Conservation (phyloP, 139 green algal species). For the Haematococcus lacustris region DNA sequence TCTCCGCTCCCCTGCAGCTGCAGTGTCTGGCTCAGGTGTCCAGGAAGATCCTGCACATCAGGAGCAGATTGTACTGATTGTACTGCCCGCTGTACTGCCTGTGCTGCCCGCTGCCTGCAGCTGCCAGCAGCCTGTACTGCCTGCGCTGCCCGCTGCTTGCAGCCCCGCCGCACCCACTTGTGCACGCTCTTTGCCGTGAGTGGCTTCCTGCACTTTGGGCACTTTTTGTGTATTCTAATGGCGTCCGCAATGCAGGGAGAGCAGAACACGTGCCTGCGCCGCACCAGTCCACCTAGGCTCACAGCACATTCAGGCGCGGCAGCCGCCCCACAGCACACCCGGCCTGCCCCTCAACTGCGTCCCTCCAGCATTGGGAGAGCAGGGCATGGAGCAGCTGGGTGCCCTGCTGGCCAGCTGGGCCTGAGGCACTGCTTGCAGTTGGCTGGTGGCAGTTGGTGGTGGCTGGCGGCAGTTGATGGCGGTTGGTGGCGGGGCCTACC, state of each 20-base stretch:
- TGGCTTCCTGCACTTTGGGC: neutral
- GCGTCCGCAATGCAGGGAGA: neutral
- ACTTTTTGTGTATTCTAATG: neutral
- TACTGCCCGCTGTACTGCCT: neutral
- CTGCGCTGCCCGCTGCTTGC: neutral
- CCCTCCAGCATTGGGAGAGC: neutral
- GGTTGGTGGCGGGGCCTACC: neutral
- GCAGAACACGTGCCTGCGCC: constrained; percentile 1
- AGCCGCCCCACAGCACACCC: neutral
- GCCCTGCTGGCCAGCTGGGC: too few species aligned
- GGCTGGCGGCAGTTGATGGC: neutral
- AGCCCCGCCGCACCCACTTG: neutral
- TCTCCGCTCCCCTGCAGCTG: neutral
- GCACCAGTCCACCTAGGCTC: neutral
- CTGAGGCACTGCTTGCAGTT: too few species aligned
- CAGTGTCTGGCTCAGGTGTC: neutral
- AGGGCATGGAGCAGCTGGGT: neutral
- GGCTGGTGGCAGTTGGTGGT: too few species aligned
- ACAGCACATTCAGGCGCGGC: neutral
- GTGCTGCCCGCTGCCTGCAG: neutral
- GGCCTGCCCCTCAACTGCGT: neutral
- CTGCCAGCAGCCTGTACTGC: neutral
- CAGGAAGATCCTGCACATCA: neutral
- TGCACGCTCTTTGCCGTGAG: neutral
- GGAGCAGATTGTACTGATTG: neutral